A percentile compares a stretch with the other conserved stretches of the same genome.
Conservation (phyloP, 140 eudicot species). For the Stevia rebaudiana region DNA sequence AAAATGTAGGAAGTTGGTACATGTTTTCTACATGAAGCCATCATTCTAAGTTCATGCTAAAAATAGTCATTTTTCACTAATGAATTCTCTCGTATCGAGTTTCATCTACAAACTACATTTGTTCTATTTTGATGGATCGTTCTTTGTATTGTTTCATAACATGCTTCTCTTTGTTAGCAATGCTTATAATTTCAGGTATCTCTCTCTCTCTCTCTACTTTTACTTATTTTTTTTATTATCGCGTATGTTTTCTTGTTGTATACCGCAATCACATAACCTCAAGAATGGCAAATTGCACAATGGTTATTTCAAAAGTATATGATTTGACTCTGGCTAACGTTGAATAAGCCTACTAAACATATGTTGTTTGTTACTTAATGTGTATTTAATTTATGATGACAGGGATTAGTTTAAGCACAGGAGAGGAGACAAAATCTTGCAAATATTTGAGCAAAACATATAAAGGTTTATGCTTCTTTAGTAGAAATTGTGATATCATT, state of each 20-base stretch:
- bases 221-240: not conserved
- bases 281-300: too few relatives aligned
- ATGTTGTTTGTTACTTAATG: not conserved
- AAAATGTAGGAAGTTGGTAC: conserved; percentile 17
- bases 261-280: too few relatives aligned
- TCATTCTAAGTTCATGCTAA: conserved; percentile 19
- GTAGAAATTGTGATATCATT: conserved; percentile 29
- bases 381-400: not conserved
- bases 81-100: not conserved
- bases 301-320: not conserved
- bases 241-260: not conserved
- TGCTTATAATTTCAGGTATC: conserved; percentile 27
- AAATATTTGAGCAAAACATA: conserved; percentile 26
- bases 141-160: conserved; percentile 6
- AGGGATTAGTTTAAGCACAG: conserved; percentile 25
- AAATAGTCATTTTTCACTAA: conserved; percentile 1
- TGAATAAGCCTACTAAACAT: not conserved
- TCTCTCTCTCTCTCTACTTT: not conserved
- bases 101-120: not conserved
- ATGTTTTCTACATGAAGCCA: conserved; percentile 33
- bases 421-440: conserved; percentile 20
- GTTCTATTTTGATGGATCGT: conserved; percentile 17
- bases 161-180: conserved; percentile 11
- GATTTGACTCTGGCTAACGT: too few relatives aligned
- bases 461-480: conserved; percentile 31